A percentile compares a stretch with the other conserved stretches of the same genome.
Conservation (phyloP, 1,284 basidiomycete genomes). For the Sphaerobolus stellatus region DNA sequence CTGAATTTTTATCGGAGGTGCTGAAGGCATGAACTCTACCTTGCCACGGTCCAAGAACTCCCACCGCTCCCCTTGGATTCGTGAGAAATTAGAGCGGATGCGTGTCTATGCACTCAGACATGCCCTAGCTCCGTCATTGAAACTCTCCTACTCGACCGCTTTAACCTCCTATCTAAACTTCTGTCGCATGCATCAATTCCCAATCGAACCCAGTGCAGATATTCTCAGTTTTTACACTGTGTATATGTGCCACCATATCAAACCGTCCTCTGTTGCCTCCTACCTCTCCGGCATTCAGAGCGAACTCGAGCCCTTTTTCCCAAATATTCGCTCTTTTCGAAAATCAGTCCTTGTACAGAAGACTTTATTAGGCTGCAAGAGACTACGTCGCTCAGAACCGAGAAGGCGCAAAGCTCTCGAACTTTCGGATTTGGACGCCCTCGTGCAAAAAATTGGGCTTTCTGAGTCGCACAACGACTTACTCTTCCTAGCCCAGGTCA, state of each 20-base stretch:
- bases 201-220: slow-evolving; percentile 30
- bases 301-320: slow-evolving; percentile 27
- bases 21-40: not conserved
- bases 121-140: slow-evolving; percentile 15
- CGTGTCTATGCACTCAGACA: slow-evolving; percentile 32
- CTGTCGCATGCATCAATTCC: slow-evolving; percentile 29
- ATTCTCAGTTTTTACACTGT: slow-evolving; percentile 20
- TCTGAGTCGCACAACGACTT: slow-evolving; percentile 17
- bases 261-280: slow-evolving; percentile 19
- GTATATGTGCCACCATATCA: slow-evolving; percentile 28
- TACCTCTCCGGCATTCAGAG: slow-evolving; percentile 32
- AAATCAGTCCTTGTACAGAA: slow-evolving; percentile 17
- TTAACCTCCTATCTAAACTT: slow-evolving; percentile 33
- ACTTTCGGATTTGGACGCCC: slow-evolving; percentile 17
- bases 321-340: slow-evolving; percentile 13
- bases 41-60: not conserved
- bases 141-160: slow-evolving; percentile 23
- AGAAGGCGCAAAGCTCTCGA: slow-evolving; percentile 17
- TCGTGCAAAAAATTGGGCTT: not conserved
- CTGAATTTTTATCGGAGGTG: slow-evolving; percentile 23
- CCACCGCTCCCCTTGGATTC: slow-evolving; percentile 30
- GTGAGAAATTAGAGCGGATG: slow-evolving; percentile 31
- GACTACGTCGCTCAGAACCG: not conserved
- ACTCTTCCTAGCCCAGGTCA: slow-evolving; percentile 25
- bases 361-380: slow-evolving; percentile 23